Evolutionary conservation across 2,329 filamentous ascomycete species (phyloP).

Genomic region (Tolypocladium ophioglossoides): DNA sequence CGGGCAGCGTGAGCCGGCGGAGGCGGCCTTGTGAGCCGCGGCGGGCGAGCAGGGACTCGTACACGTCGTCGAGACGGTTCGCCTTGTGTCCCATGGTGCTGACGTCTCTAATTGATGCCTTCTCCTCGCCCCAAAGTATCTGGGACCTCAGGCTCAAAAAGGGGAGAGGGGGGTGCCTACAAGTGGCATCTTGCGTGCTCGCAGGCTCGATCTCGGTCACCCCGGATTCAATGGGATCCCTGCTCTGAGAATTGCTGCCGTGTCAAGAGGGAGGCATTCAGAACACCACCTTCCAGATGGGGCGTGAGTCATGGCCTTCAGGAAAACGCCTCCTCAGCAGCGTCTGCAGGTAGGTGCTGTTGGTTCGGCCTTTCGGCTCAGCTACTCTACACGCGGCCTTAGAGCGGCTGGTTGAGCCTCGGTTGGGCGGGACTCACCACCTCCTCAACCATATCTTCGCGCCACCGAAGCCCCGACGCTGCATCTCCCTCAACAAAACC

Average conservation of each 20-base stretch:
- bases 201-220: no score
- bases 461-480: no score
- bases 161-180: not conserved
- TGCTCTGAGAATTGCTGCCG: no score
- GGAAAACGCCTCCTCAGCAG: not conserved
- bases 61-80: constrained; percentile 14
- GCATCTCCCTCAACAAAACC: constrained; percentile 8
- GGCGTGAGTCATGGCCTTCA: no score
- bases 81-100: constrained; percentile 1
- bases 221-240: not conserved
- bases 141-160: no score
- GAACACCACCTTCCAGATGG: no score
- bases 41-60: constrained; percentile 15
- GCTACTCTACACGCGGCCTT: not conserved
- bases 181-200: not conserved
- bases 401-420: not conserved
- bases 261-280: no score
- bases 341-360: no score
- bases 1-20: constrained; percentile 43
- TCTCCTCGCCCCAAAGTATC: not conserved
- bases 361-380: not conserved
- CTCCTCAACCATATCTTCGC: no score
- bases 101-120: not conserved
- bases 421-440: no score
- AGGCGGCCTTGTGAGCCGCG: constrained; percentile 24